Conservation (phyloP, 148 eudicot genomes). For the Nepenthes gracilis region DNA sequence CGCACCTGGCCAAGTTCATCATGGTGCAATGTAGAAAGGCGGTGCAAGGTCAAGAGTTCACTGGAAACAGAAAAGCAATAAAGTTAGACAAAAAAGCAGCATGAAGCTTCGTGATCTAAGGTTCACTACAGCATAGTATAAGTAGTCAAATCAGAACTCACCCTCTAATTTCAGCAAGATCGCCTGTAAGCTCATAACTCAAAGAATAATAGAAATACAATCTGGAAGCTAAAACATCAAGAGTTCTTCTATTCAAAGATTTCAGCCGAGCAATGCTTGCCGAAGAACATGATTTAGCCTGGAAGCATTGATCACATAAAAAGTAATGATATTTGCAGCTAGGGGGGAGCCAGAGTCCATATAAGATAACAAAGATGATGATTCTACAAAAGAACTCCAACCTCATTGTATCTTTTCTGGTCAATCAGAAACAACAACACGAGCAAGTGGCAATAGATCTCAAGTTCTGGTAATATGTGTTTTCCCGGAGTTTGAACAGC, state of each 20-base stretch:
- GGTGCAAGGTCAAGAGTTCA: slow-evolving; percentile 83
- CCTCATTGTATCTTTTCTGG: slow-evolving; percentile 72
- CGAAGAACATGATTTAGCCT: slow-evolving; percentile 89
- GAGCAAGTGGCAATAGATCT: slow-evolving; percentile 75
- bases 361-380: background rate
- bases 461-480: slow-evolving; percentile 74
- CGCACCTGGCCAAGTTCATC: slow-evolving; percentile 98
- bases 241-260: slow-evolving; percentile 66
- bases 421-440: slow-evolving; percentile 71
- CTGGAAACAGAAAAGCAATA: slow-evolving; percentile 24
- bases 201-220: slow-evolving; percentile 77
- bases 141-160: slow-evolving; percentile 15
- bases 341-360: background rate
- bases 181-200: slow-evolving; percentile 78
- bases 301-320: slow-evolving; percentile 11
- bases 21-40: slow-evolving; percentile 81
- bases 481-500: slow-evolving; percentile 49
- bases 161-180: slow-evolving; percentile 88
- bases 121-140: background rate
- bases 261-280: slow-evolving; percentile 81
- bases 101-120: background rate
- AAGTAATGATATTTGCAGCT: background rate
- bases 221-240: slow-evolving; percentile 80
- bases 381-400: slow-evolving; percentile 7
- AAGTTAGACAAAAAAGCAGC: slow-evolving; percentile 3